Percentiles rank a stretch among this genome's conserved stretches.
Conservation (phyloP, 2,329 filamentous ascomycete species). For the Elsinoe arachidis region DNA sequence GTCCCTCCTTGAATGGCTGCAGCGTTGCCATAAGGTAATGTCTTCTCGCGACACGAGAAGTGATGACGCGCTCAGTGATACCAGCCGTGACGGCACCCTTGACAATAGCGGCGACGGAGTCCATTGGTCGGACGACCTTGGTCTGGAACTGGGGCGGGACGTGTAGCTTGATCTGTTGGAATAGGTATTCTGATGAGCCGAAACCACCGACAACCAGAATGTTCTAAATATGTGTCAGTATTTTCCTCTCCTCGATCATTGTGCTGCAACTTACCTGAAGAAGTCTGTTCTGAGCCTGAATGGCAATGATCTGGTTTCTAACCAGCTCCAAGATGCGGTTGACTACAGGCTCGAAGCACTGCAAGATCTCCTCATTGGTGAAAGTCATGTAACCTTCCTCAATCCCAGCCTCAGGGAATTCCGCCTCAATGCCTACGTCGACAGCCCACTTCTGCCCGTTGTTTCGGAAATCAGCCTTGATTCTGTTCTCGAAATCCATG, state of each 20-base stretch:
- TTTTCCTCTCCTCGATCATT: too few species aligned
- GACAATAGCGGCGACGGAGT: constrained; percentile 96
- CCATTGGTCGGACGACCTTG: constrained; percentile 97
- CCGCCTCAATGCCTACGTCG: constrained; percentile 95
- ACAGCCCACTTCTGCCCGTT: constrained; percentile 99
- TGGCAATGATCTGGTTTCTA: constrained; percentile 96
- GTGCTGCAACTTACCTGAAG: constrained; percentile 57
- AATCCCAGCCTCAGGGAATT: constrained; percentile 94
- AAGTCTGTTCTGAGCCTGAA: constrained; percentile 89
- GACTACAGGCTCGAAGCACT: constrained; percentile 97
- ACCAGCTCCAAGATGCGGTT: constrained; percentile 95
- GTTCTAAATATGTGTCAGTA: constrained; percentile 48
- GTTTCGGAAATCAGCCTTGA: constrained; percentile 99
- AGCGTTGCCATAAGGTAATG: constrained; percentile 99
- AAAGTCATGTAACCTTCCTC: constrained; percentile 99
- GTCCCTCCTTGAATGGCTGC: constrained; percentile 97
- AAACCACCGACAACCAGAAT: constrained; percentile 97
- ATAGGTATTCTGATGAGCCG: constrained; percentile 95
- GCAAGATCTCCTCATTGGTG: constrained; percentile 96
- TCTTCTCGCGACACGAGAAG: constrained; percentile 88
- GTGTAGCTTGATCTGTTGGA: constrained; percentile 98
- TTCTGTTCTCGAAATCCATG: constrained; percentile 99
- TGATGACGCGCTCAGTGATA: constrained; percentile 94
- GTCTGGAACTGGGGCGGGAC: constrained; percentile 97
- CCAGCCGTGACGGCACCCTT: constrained; percentile 96